Evolutionary conservation across 768 basidiomycete genomes (phyloP).

Genomic region (Lactifluus piperatus): DNA sequence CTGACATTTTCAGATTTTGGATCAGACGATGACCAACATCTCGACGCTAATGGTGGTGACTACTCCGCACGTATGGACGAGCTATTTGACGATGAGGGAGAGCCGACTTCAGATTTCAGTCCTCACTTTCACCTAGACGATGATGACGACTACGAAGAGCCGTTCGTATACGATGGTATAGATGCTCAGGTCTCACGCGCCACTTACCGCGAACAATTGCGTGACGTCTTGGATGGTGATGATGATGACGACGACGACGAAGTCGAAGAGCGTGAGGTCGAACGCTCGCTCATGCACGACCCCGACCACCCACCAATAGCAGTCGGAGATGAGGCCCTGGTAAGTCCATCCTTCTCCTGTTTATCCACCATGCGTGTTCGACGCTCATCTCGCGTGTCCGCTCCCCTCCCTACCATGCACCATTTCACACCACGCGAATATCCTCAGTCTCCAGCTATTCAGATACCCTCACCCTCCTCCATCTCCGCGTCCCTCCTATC

Average conservation of each 20-base stretch:
- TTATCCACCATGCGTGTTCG: too few relatives aligned
- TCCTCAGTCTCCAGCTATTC: constrained; percentile 20
- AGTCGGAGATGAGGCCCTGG: constrained; percentile 20
- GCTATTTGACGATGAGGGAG: constrained; percentile 39
- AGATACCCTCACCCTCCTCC: constrained; percentile 30
- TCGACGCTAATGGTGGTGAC: constrained; percentile 38
- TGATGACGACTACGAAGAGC: constrained; percentile 38
- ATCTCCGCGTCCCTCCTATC: constrained; percentile 26
- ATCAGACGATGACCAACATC: constrained; percentile 36
- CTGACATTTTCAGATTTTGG: constrained; percentile 31
- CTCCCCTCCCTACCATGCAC: constrained; percentile 6
- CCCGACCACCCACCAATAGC: not conserved
- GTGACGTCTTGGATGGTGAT: constrained; percentile 64
- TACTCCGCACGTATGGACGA: constrained; percentile 67
- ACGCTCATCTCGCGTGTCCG: constrained; percentile 26
- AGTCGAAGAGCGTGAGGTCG: constrained; percentile 37
- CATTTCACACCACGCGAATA: not conserved
- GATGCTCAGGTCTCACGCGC: constrained; percentile 44
- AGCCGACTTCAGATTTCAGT: not conserved
- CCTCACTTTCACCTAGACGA: constrained; percentile 11
- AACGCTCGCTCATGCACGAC: constrained; percentile 37
- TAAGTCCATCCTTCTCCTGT: constrained; percentile 25
- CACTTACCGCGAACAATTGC: constrained; percentile 59
- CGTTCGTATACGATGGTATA: constrained; percentile 65
- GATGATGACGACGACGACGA: constrained; percentile 34